phyloP scores from a whole-genome alignment of 768 basidiomycete species.

The Scleroderma citrinum region DNA sequence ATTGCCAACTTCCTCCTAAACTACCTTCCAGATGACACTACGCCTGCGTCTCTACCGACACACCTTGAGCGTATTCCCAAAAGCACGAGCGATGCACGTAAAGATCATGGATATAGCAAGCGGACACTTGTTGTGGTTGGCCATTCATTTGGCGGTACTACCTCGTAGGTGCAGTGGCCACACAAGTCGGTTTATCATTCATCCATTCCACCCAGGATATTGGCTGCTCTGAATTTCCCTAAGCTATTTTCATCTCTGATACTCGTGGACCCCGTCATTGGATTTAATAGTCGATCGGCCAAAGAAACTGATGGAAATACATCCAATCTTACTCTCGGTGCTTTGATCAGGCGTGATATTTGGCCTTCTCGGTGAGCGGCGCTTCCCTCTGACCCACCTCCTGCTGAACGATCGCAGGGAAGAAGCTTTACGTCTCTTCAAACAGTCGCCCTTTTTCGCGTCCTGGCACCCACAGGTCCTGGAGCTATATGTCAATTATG shows the following conservation, averaged over 20 bases:
- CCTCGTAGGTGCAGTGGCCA: slow-evolving; percentile 44
- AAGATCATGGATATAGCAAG: slow-evolving; percentile 39
- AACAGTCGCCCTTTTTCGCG: slow-evolving; percentile 57
- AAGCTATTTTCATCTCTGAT: slow-evolving; percentile 65
- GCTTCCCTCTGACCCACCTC: neutral
- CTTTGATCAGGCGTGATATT: slow-evolving; percentile 50
- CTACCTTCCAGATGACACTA: slow-evolving; percentile 49
- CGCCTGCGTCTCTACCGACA: slow-evolving; percentile 38
- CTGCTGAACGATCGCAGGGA: slow-evolving; percentile 35
- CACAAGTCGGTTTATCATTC: neutral
- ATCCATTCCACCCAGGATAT: slow-evolving; percentile 36
- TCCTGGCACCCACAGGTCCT: slow-evolving; percentile 66
- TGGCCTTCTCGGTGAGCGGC: slow-evolving; percentile 57
- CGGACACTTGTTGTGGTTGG: slow-evolving; percentile 67
- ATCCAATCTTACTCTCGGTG: slow-evolving; percentile 29
- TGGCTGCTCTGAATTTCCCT: slow-evolving; percentile 59
- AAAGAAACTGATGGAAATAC: neutral
- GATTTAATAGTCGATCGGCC: slow-evolving; percentile 10
- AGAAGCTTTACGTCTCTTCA: slow-evolving; percentile 49
- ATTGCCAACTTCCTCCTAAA: slow-evolving; percentile 67
- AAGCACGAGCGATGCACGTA: slow-evolving; percentile 37
- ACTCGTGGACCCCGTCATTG: slow-evolving; percentile 75
- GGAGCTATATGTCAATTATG: slow-evolving; percentile 54
- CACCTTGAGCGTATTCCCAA: slow-evolving; percentile 47
- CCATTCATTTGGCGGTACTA: slow-evolving; percentile 82